Conservation (phyloP, 257 asterid genomes). For the Solanum pennellii region DNA sequence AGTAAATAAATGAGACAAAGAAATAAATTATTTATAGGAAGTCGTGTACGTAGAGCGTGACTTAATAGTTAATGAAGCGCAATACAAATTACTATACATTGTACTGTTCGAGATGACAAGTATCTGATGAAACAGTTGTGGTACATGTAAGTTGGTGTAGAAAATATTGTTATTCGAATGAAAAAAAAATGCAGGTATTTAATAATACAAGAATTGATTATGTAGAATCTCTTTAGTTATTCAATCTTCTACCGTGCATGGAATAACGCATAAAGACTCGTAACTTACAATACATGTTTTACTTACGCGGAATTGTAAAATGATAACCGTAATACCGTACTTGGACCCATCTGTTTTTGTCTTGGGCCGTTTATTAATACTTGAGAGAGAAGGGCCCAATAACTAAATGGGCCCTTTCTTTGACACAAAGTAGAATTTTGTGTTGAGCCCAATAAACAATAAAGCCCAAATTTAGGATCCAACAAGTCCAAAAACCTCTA, state of each 20-base stretch:
- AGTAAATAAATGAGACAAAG: background rate
- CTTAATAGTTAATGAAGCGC: background rate
- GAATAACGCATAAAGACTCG: background rate
- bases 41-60: background rate
- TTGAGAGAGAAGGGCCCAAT: background rate
- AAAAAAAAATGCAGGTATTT: background rate
- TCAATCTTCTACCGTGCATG: background rate
- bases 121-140: background rate
- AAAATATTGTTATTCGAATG: background rate
- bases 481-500: background rate
- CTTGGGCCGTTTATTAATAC: background rate
- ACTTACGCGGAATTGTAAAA: background rate
- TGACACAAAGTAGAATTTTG: too few species aligned
- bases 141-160: background rate
- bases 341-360: background rate
- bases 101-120: background rate
- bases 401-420: background rate
- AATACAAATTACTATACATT: too few species aligned
- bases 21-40: background rate
- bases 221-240: background rate
- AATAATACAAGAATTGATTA: background rate
- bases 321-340: background rate
- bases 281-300: background rate
- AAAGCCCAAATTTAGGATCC: background rate
- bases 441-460: background rate